phyloP scores from a whole-genome alignment of 1,284 basidiomycete species.

The Agaricales sp. region DNA sequence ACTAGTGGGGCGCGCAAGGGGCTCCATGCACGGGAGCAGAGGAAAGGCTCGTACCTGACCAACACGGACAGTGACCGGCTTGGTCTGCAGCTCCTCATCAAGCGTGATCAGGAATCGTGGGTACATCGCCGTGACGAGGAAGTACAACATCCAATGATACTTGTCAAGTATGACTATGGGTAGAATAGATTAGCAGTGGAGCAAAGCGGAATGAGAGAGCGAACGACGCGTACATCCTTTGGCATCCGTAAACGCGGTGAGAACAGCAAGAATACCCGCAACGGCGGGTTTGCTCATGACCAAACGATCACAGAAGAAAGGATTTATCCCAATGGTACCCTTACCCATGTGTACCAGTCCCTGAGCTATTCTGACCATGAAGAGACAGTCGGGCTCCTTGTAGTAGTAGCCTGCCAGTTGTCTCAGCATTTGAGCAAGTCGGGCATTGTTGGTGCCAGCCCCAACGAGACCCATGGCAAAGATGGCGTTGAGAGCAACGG shows the following conservation, averaged over 20 bases:
- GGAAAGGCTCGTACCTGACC: conserved; percentile 59
- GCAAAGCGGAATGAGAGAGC: conserved; percentile 6
- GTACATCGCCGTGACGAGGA: conserved; percentile 93
- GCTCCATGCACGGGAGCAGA: conserved; percentile 1
- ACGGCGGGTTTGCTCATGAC: conserved; percentile 87
- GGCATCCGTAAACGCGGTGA: conserved; percentile 90
- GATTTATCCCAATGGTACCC: conserved; percentile 96
- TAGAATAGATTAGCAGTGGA: conserved; percentile 8
- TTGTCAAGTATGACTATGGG: conserved; percentile 80
- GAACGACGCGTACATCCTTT: conserved; percentile 67
- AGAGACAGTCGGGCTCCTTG: conserved; percentile 95
- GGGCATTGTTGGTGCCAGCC: conserved; percentile 96
- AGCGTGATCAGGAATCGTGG: conserved; percentile 97
- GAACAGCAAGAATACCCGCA: conserved; percentile 82
- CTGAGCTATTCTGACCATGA: conserved; percentile 95
- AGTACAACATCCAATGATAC: conserved; percentile 98
- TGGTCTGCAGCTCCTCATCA: conserved; percentile 79
- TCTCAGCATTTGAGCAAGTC: conserved; percentile 94
- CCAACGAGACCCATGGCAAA: conserved; percentile 99
- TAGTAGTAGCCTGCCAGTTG: conserved; percentile 95
- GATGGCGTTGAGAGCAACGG: conserved; percentile 94
- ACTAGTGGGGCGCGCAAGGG: conserved; percentile 8
- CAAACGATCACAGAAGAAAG: conserved; percentile 90
- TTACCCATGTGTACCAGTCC: conserved; percentile 99
- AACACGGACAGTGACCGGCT: conserved; percentile 89